Evolutionary conservation across 176 grass and related monocot genomes (phyloP).

Genomic region (Avena eriantha): DNA sequence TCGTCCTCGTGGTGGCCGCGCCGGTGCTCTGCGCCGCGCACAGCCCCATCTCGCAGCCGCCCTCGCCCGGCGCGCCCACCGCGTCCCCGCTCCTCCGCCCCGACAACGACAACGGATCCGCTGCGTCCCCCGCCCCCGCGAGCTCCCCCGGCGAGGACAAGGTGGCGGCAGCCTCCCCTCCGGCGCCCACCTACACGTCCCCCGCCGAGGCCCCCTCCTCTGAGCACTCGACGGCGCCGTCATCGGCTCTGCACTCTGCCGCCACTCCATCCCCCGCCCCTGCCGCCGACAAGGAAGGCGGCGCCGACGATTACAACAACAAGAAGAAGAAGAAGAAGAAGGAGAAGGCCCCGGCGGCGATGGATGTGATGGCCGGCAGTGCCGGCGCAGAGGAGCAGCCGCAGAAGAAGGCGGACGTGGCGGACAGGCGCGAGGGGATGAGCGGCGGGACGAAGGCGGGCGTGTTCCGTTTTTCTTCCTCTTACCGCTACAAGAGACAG

Average conservation of each 20-base stretch:
- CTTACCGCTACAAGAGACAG: neutral
- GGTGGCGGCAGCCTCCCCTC: too few relatives aligned
- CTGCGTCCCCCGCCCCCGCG: neutral
- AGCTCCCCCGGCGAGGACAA: too few relatives aligned
- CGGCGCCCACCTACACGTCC: neutral
- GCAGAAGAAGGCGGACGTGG: neutral
- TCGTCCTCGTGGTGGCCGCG: neutral
- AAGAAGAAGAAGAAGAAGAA: neutral
- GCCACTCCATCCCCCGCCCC: neutral
- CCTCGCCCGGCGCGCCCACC: neutral
- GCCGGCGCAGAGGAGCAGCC: neutral
- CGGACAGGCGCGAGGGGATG: too few relatives aligned
- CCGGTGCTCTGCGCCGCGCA: neutral
- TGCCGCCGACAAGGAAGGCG: neutral
- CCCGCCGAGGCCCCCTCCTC: too few relatives aligned
- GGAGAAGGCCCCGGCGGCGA: neutral
- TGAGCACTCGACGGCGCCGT: too few relatives aligned
- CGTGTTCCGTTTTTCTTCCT: neutral
- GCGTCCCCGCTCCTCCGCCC: neutral
- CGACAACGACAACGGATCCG: accelerated
- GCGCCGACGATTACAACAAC: neutral
- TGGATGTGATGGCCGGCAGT: neutral
- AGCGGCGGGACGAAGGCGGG: neutral
- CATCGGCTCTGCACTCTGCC: too few relatives aligned
- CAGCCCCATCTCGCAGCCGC: neutral